These are phyloP conservation scores for Podospora anserina DNA, from an alignment of 495 filamentous ascomycete species.

Conservation along the genomic window DNA sequence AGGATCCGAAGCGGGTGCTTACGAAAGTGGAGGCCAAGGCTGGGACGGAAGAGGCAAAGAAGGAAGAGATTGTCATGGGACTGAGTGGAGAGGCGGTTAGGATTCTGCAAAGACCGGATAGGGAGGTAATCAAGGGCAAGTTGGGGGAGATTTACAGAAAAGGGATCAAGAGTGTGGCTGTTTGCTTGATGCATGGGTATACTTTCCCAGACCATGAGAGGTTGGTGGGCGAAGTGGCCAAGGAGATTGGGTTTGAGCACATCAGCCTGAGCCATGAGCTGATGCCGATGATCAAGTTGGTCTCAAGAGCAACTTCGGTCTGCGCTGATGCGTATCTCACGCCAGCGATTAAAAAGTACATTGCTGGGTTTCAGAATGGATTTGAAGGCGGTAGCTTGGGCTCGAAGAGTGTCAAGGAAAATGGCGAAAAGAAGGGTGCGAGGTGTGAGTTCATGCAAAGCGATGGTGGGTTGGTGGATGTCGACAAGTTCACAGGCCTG, in stretches of 20 bases:
- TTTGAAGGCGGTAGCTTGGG: constrained; percentile 66
- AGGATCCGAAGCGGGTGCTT: constrained; percentile 62
- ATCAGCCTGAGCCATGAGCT: constrained; percentile 71
- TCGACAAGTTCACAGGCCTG: constrained; percentile 70
- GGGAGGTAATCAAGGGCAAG: constrained; percentile 49
- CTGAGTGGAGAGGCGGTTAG: constrained; percentile 68
- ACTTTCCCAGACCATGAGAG: constrained; percentile 74
- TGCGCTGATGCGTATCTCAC: constrained; percentile 96
- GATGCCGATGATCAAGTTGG: constrained; percentile 94
- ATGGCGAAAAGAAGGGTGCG: constrained; percentile 54
- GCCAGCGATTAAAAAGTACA: constrained; percentile 93
- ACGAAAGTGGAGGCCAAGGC: constrained; percentile 50
- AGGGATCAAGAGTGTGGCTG: constrained; percentile 67
- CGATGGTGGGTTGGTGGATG: constrained; percentile 76
- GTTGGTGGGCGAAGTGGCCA: constrained; percentile 63
- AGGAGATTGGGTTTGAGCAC: constrained; percentile 70
- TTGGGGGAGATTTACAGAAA: constrained; percentile 58
- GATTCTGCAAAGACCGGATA: constrained; percentile 58
- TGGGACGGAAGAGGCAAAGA: constrained; percentile 42
- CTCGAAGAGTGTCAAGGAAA: constrained; percentile 59
- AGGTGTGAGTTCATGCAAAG: constrained; percentile 86
- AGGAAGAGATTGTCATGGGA: constrained; percentile 59
- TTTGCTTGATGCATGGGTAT: constrained; percentile 79
- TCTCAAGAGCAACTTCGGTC: constrained; percentile 84
- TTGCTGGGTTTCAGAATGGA: constrained; percentile 77